Percentiles rank a stretch among this genome's conserved stretches.
Conservation (phyloP, 2,329 filamentous ascomycete genomes). For the Fusarium staphyleae region DNA sequence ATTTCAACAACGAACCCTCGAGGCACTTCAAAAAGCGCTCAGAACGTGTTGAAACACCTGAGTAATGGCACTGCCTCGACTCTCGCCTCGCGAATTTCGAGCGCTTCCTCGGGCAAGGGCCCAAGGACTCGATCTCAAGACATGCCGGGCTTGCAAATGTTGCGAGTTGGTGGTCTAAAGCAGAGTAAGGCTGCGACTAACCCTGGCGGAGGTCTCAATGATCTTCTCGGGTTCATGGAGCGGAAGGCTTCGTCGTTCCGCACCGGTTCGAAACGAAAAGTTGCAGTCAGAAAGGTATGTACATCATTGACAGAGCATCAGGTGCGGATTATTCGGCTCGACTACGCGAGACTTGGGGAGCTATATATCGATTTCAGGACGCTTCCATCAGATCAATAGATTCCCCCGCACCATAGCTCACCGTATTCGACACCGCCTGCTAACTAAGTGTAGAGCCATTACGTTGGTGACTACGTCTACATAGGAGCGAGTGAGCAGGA, state of each 20-base stretch:
- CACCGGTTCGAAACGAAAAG: constrained; percentile 55
- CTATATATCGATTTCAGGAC: constrained; percentile 30
- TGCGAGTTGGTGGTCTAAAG: constrained; percentile 68
- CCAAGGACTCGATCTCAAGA: constrained; percentile 36
- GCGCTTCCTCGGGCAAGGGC: constrained; percentile 36
- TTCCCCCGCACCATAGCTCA: constrained; percentile 32
- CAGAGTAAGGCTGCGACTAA: constrained; percentile 73
- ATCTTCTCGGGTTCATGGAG: constrained; percentile 73
- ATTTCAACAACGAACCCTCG: constrained; percentile 41
- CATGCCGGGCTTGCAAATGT: constrained; percentile 40
- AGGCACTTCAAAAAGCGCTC: constrained; percentile 49
- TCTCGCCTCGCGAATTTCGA: constrained; percentile 48
- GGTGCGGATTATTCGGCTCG: constrained; percentile 38
- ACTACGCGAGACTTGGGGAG: constrained; percentile 30
- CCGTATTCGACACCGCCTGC: constrained; percentile 55
- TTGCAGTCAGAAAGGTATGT: constrained; percentile 83
- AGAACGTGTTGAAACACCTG: constrained; percentile 55
- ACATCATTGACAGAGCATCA: constrained; percentile 45
- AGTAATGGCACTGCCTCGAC: constrained; percentile 45
- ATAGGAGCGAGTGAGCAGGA: constrained; percentile 71
- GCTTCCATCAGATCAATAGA: constrained; percentile 30
- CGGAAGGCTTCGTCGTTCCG: constrained; percentile 69
- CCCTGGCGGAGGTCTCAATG: constrained; percentile 69
- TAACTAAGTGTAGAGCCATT: constrained; percentile 75
- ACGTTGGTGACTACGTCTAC: constrained; percentile 73